A percentile compares a stretch with the other conserved stretches of the same genome.
phyloP scores from a whole-genome alignment of 2,329 filamentous ascomycete genomes.

The Sporothrix luriei region DNA sequence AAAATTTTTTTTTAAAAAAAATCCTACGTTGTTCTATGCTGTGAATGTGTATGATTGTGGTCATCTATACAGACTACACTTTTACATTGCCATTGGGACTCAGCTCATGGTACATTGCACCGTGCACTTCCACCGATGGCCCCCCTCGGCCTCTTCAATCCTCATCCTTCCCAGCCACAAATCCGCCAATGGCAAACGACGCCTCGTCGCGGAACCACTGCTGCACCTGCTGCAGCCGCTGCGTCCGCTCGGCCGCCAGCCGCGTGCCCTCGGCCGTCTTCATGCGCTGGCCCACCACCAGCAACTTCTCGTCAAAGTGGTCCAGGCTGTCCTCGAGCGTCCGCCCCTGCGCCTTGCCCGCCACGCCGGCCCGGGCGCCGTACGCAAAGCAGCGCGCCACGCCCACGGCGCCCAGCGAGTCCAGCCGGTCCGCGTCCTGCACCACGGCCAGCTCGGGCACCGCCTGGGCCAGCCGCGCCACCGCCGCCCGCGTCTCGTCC shows the following conservation, averaged over 20 bases:
- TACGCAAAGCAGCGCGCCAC: constrained; percentile 78
- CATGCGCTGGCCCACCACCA: constrained; percentile 66
- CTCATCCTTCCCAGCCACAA: not conserved
- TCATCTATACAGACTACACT: not conserved
- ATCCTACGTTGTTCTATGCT: not conserved
- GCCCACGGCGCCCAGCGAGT: constrained; percentile 85
- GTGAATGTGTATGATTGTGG: not conserved
- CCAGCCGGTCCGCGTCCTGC: constrained; percentile 90
- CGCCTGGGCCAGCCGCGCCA: constrained; percentile 61
- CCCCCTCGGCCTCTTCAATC: not conserved
- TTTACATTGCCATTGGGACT: not conserved
- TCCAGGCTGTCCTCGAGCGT: constrained; percentile 67
- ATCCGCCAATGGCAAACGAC: constrained; percentile 29
- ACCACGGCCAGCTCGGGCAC: constrained; percentile 80
- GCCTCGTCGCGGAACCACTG: constrained; percentile 62
- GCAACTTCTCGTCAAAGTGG: constrained; percentile 77
- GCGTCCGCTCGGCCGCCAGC: constrained; percentile 58
- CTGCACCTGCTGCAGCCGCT: constrained; percentile 56
- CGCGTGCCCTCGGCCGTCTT: constrained; percentile 60
- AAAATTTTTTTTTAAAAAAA: not conserved
- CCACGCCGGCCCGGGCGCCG: constrained; percentile 58
- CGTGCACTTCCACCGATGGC: not conserved
- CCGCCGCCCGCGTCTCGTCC: constrained; percentile 63
- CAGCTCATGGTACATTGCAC: not conserved
- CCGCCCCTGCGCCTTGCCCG: constrained; percentile 42